Conservation (phyloP, 768 basidiomycete species). For the Lenzites betulinus region DNA sequence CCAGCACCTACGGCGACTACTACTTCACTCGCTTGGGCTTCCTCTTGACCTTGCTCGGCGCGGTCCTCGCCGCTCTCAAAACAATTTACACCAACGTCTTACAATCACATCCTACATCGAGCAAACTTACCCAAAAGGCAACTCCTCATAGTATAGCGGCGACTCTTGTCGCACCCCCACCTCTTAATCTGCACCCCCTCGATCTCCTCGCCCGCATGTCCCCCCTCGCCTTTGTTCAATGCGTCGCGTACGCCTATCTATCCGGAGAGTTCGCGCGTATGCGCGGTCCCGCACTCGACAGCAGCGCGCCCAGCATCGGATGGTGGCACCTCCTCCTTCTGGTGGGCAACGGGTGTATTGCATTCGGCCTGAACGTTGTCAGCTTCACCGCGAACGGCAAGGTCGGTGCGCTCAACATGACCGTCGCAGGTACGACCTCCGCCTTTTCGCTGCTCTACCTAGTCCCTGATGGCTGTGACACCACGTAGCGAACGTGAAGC, state of each 20-base stretch:
- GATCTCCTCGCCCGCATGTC: conserved; percentile 90
- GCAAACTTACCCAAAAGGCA: conserved; percentile 19
- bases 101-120: conserved; percentile 42
- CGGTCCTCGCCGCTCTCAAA: conserved; percentile 89
- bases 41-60: conserved; percentile 85
- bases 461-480: not conserved
- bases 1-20: conserved; percentile 93
- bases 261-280: conserved; percentile 81
- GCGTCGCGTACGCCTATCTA: conserved; percentile 71
- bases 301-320: not conserved
- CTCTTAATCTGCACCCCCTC: conserved; percentile 64
- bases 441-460: not conserved
- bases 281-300: not conserved
- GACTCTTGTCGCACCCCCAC: conserved; percentile 27
- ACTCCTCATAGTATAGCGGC: conserved; percentile 10
- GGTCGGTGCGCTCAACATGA: conserved; percentile 88
- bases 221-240: conserved; percentile 89
- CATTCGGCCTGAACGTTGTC: conserved; percentile 91
- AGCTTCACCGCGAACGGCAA: conserved; percentile 96
- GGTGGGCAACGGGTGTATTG: conserved; percentile 78
- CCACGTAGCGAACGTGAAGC: conserved; percentile 84
- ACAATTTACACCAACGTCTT: conserved; percentile 89
- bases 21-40: conserved; percentile 87
- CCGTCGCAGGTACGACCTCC: conserved; percentile 70
- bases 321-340: conserved; percentile 50